Evolutionary conservation across 225 moss, liverwort and hornwort species (phyloP), one percentile per base, ranked within the genome.

Genomic region (Climacium dendroides): DNA sequence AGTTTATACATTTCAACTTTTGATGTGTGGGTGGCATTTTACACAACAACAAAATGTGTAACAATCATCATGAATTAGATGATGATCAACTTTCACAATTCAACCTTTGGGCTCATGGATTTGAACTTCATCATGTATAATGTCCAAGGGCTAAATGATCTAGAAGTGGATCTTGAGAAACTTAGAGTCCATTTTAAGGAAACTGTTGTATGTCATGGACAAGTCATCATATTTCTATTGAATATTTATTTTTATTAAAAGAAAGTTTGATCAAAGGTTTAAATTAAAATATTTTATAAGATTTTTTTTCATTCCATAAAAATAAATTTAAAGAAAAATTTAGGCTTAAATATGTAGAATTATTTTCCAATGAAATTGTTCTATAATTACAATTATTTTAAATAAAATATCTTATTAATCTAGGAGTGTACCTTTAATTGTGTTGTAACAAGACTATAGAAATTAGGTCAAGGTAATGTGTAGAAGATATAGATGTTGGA

Each of bases 161-260:
- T n/a, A n/a, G n/a, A n/a, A n/a, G n/a, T n/a, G n/a, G n/a, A n/a
- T 70, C 0, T 0, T 43, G 0, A 22, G 4, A 37, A 67, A 28
- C 9, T 43, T 43, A 12, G 6, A 12, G 22, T 34, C 34, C 18
- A 18, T 64, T 64, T n/a, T 7, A 4, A 24, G 41, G 5, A 39
- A 25, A 24, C 13, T 24, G 14, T 39, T 1, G 8, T 39, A 25
- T 0, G 0, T 41, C 20, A 69, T 24, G 2, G 14, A 4, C 7
- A 12, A 3, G 23, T 22, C 2, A 0, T n/a, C 12, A 67, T 7
- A 23, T 39, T 69, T 69, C 1, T 37, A 12, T 69, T 23, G 39
- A 23, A 24, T 13, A 15, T 25, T 8, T 70, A 6, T 41, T 41
- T 70, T 41, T 25, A 8, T 37, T 13, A 4, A 41, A 3, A 70